Evolutionary conservation across 805 yeast genomes (phyloP).

Genomic region (Wickerhamiella dianesei): DNA sequence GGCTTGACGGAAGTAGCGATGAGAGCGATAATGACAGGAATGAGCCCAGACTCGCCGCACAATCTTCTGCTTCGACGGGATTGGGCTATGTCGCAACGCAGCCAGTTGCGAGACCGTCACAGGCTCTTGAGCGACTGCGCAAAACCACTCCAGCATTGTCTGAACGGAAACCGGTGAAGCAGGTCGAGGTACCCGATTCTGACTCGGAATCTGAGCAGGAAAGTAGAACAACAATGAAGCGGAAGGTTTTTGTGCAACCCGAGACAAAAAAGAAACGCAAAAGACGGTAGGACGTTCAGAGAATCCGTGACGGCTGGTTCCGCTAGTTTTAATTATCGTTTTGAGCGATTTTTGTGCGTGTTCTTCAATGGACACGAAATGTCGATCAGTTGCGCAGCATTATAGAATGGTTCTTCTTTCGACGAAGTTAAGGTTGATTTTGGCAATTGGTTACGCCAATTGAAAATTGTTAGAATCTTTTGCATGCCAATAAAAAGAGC

Average conservation of each 20-base stretch:
- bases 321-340: too few species aligned
- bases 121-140: neutral
- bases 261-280: neutral
- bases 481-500: too few species aligned
- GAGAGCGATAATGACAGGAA: slow-evolving; percentile 7
- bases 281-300: too few species aligned
- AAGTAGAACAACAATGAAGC: slow-evolving; percentile 6
- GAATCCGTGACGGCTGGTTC: too few species aligned
- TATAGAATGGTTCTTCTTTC: too few species aligned
- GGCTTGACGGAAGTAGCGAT: slow-evolving; percentile 10
- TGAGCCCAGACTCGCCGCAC: neutral
- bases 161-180: neutral
- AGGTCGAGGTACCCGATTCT: neutral
- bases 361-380: too few species aligned
- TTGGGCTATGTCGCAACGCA: slow-evolving; percentile 7
- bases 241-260: neutral
- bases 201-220: slow-evolving; percentile 10
- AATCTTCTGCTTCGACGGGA: slow-evolving; percentile 9
- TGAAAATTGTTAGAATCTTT: too few species aligned
- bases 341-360: too few species aligned
- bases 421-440: too few species aligned
- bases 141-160: neutral
- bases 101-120: slow-evolving; percentile 1
- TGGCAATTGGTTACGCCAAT: too few species aligned
- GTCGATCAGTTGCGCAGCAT: too few species aligned